Conservation (phyloP, 768 basidiomycete genomes). For the Russula lepida region DNA sequence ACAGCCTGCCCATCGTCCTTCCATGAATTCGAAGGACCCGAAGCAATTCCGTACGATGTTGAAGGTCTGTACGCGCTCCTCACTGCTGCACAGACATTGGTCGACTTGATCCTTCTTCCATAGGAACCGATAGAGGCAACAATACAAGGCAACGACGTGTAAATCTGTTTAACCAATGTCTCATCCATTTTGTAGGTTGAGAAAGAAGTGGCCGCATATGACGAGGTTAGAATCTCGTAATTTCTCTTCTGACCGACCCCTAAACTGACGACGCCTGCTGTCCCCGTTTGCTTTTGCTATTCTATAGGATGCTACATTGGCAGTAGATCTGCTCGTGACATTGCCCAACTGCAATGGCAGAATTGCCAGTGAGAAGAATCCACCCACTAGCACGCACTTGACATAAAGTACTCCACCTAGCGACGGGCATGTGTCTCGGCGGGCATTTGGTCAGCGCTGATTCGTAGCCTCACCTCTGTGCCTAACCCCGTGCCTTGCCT, state of each 20-base stretch:
- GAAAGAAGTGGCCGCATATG: constrained; percentile 80
- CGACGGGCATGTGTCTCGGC: constrained; percentile 87
- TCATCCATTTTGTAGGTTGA: constrained; percentile 51
- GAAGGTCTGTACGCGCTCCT: constrained; percentile 53
- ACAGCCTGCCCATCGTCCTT: constrained; percentile 77
- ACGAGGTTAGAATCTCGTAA: constrained; percentile 48
- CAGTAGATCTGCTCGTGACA: constrained; percentile 65
- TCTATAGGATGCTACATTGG: constrained; percentile 74
- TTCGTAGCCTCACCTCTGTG: constrained; percentile 21
- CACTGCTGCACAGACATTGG: not conserved
- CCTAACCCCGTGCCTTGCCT: constrained; percentile 24
- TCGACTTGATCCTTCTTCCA: not conserved
- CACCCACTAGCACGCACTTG: not conserved
- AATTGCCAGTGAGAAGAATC: constrained; percentile 55
- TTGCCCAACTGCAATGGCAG: constrained; percentile 84
- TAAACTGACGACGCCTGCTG: not conserved
- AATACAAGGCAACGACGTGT: constrained; percentile 57
- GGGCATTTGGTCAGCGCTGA: constrained; percentile 63
- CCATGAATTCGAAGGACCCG: constrained; percentile 89
- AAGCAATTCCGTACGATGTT: constrained; percentile 78
- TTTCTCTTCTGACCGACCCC: not conserved
- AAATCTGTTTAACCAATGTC: not conserved
- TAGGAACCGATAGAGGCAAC: constrained; percentile 88
- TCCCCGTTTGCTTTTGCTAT: not conserved
- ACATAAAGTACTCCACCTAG: constrained; percentile 29